Base-by-base conservation (phyloP, 257 asterid species). In the Plantago elongata region DNA sequence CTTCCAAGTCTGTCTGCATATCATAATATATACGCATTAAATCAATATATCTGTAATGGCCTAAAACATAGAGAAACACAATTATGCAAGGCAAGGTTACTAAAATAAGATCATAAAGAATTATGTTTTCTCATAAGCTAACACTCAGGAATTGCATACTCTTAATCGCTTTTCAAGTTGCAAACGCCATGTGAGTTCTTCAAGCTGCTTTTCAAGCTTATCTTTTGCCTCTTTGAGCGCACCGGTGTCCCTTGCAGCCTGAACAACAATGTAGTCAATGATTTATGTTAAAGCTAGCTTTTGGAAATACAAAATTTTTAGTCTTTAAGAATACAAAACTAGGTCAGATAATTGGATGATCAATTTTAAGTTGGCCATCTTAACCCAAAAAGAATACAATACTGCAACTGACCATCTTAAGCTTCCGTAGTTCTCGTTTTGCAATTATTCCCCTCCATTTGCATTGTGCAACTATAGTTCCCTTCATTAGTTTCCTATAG, bases 221-320 rank as follows among this genome's bases (percentile, higher is more conserved):
- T 92, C 96, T 81, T 92, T 92, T 60, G 99, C 99, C 83, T 92
- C 97, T 84, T 85, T 89, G 72, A 92, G 90, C 37, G 95, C 97
- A 74, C 99, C 99, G 16, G 99, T 92, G 58, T 92, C 99, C 75
- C 96, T 86, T 45, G 99, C 97, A 79, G 95, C 97, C 96, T 91
- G 83, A 70, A 79, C 17, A 70, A 46, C 56, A 40, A 66, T 59
- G 45, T 8, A 69, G 65, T 66, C 17, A 45, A 9, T 52, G 27
- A 12, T 67, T 50, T 29, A 40, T 50, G 56, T 43, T 37, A 57
- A 57, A 13, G 47, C 13, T 37, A 13, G 47, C 13, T 37, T 12
- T 11, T 29, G 27, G 11, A 27, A 11, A 13, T 52, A 17, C 40
- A 6, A 34, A 34, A 34, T 34, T 34, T 7, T 5, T 34, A 22